Percentiles rank a stretch among this genome's conserved stretches.
phyloP scores from a whole-genome alignment of 176 grass and related monocot species.

The Eragrostis curvula region DNA sequence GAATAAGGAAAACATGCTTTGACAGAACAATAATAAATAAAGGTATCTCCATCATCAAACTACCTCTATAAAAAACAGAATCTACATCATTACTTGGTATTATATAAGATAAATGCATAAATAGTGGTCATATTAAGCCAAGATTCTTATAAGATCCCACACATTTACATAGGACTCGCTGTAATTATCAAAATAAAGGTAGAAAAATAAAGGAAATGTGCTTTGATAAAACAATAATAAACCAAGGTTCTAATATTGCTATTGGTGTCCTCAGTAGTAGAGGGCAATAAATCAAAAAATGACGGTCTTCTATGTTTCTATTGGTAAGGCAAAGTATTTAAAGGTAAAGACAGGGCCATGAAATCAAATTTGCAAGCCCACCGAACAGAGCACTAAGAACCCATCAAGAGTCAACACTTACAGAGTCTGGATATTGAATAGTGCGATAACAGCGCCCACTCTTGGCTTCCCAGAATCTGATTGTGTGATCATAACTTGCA shows the following conservation, averaged over 20 bases:
- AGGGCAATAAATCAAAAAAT: background rate
- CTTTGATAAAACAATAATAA: background rate
- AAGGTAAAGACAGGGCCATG: background rate
- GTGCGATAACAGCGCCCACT: conserved; percentile 90
- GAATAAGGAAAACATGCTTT: background rate
- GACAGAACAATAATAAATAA: background rate
- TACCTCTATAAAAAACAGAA: conserved; percentile 7
- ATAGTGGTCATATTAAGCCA: background rate
- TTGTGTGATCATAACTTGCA: conserved; percentile 92
- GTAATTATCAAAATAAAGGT: conserved; percentile 1
- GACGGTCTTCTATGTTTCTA: background rate
- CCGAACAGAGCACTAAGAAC: conserved; percentile 2
- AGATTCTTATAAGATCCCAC: background rate
- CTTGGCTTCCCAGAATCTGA: conserved; percentile 93
- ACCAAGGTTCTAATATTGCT: background rate
- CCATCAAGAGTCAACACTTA: conserved; percentile 17
- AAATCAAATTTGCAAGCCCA: background rate
- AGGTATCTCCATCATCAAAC: background rate
- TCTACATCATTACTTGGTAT: background rate
- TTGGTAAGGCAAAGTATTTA: background rate
- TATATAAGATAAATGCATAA: conserved; percentile 1
- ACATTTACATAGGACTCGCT: background rate
- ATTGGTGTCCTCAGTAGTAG: no score
- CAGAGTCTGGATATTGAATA: conserved; percentile 88
- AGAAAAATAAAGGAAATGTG: background rate